These are phyloP conservation scores for Xylaria castorea DNA, from an alignment of 495 filamentous ascomycete species.

Conservation along the genomic window DNA sequence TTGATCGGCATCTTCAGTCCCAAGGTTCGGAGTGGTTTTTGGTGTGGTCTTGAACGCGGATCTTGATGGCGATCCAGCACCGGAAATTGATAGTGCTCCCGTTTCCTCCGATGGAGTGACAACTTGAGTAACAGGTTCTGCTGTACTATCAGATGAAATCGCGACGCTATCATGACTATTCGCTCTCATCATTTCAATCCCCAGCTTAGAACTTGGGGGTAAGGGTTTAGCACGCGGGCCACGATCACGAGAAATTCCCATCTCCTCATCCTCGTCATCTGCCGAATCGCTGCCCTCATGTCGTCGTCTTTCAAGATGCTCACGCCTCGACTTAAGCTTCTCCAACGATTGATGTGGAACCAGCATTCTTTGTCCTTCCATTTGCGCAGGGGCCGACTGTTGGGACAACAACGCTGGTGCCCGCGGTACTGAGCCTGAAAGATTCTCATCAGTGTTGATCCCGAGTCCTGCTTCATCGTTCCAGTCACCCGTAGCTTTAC, in stretches of 20 bases:
- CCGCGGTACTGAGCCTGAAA: conserved; percentile 40
- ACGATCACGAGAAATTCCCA: conserved; percentile 66
- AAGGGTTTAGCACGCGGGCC: conserved; percentile 49
- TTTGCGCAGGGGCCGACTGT: conserved; percentile 69
- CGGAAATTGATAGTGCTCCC: conserved; percentile 29
- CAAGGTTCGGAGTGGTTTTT: conserved; percentile 28
- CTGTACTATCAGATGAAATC: conserved; percentile 47
- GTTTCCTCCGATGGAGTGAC: conserved; percentile 47
- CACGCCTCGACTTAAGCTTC: conserved; percentile 75
- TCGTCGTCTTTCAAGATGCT: conserved; percentile 75
- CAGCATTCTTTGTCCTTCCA: conserved; percentile 61
- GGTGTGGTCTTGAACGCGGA: conserved; percentile 29
- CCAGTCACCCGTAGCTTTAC: conserved; percentile 75
- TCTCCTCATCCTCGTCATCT: conserved; percentile 92
- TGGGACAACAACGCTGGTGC: conserved; percentile 63
- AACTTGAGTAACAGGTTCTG: conserved; percentile 49
- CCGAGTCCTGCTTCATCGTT: conserved; percentile 70
- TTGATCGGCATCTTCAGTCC: conserved; percentile 26
- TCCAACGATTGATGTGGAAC: conserved; percentile 74
- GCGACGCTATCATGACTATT: conserved; percentile 89
- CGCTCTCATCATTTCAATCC: conserved; percentile 94
- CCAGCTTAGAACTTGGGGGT: conserved; percentile 75
- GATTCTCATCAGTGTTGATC: conserved; percentile 62
- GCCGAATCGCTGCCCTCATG: conserved; percentile 84
- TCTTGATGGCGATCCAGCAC: conserved; percentile 22